A percentile compares a stretch with the other conserved stretches of the same genome.
Evolutionary conservation across 495 filamentous ascomycete species (phyloP).

Genomic region (Aspergillus sparsus): DNA sequence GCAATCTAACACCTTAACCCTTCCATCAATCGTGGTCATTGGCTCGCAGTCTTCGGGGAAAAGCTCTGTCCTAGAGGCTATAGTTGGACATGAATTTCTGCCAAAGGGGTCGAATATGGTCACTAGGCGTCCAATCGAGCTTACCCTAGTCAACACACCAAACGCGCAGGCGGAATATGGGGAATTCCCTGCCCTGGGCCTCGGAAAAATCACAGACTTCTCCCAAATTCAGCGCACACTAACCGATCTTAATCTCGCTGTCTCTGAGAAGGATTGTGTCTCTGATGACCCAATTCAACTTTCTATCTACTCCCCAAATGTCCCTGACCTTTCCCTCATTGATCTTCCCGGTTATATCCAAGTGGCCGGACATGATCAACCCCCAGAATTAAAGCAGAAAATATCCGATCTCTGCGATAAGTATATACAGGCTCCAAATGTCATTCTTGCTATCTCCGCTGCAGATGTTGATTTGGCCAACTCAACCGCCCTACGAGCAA

Average conservation of each 20-base stretch:
- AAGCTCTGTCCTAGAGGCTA: slow-evolving; percentile 94
- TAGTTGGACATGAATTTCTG: slow-evolving; percentile 96
- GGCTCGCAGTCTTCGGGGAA: slow-evolving; percentile 98
- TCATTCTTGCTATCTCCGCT: slow-evolving; percentile 95
- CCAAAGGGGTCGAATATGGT: slow-evolving; percentile 99
- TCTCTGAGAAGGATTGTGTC: slow-evolving; percentile 86
- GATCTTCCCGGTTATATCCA: slow-evolving; percentile 98
- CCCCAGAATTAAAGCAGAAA: slow-evolving; percentile 88
- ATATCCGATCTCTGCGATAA: slow-evolving; percentile 97
- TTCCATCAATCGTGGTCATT: slow-evolving; percentile 97
- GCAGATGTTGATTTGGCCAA: slow-evolving; percentile 97
- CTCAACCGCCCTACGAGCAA: slow-evolving; percentile 88
- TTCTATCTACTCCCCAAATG: slow-evolving; percentile 89
- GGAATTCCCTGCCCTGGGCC: slow-evolving; percentile 89
- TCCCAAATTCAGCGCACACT: slow-evolving; percentile 87
- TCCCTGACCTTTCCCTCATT: slow-evolving; percentile 94
- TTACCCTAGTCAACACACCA: slow-evolving; percentile 95
- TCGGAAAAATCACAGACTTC: slow-evolving; percentile 93
- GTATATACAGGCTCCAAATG: slow-evolving; percentile 94
- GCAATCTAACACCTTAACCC: slow-evolving; percentile 79
- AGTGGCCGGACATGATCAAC: slow-evolving; percentile 87
- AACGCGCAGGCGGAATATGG: slow-evolving; percentile 89
- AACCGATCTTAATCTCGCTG: slow-evolving; percentile 92
- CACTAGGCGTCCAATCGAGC: slow-evolving; percentile 91
- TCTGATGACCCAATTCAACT: slow-evolving; percentile 96